Evolutionary conservation across 345 rosid genomes (phyloP), one percentile per base, ranked within the genome.

Genomic region (Excoecaria agallocha): DNA sequence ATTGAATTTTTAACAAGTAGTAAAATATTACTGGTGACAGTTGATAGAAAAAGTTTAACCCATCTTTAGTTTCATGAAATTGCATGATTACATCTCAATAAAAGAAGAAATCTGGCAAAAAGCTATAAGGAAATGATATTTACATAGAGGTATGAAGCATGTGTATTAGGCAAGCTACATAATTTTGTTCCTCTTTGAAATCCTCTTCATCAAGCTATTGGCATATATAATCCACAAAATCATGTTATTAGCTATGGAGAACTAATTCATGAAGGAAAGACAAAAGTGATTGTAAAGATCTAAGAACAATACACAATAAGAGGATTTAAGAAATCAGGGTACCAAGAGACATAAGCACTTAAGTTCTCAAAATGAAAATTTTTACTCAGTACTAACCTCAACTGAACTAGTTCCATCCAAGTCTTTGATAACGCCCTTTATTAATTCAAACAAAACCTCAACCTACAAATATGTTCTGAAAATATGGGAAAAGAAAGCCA

Each of bases 171-270:
- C 98, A 92, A 24, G 96, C 91, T 62, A 95, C 98, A 75, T 96
- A 91, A 82, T 88, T 91, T 81, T 95, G 99, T 85, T 93, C 97
- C 84, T 90, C 98, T 82, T 84, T 89, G 75, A 93, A 95, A 84
- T 95, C 98, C 74, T 95, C 97, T 83, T 91, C 92, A 80, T 95
- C 99, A 73, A 91, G 82, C 99, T 95, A 79, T 62, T 49, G 20
- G 20, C 15, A 50, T 43, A 68, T 22, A 25, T 13, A 66, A 58
- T 25, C 58, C 57, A 72, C 30, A 17, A 72, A 60, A 35, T 25
- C 5, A 12, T 16, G 58, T 49, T 49, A 49, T 2, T 38, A 25
- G 25, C 13, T 43, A 66, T 24, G 16, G 30, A 35, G 8, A 19
- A 13, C 39, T 19, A 37, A 49, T 15, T 35, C 49, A 12, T 13